phyloP scores from a whole-genome alignment of 164 flowering plant genomes.

The Akebia trifoliata region DNA sequence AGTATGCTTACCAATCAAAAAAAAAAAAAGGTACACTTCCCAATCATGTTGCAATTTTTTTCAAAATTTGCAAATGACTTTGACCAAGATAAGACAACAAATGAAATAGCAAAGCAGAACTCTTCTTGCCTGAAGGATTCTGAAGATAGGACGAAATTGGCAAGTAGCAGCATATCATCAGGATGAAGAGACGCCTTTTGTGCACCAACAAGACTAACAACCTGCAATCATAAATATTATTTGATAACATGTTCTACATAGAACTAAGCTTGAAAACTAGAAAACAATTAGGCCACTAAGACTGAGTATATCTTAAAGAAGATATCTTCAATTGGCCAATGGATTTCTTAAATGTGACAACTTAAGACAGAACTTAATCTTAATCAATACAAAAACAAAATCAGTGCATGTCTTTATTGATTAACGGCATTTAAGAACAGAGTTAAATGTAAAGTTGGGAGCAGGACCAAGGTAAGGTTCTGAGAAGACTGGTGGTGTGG shows the following conservation, averaged over 20 bases:
- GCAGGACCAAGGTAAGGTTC: too few relatives aligned
- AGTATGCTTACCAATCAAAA: neutral
- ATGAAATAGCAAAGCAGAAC: neutral
- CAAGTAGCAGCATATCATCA: slow-evolving; percentile 92
- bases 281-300: neutral
- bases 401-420: too few relatives aligned
- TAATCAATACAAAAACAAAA: too few relatives aligned
- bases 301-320: neutral
- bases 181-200: slow-evolving; percentile 98
- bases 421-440: too few relatives aligned
- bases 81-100: slow-evolving; percentile 1
- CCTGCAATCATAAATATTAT: slow-evolving; percentile 47
- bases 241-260: slow-evolving; percentile 11
- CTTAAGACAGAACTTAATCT: too few relatives aligned
- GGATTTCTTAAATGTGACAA: neutral
- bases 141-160: slow-evolving; percentile 88
- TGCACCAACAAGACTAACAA: slow-evolving; percentile 94
- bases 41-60: neutral
- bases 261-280: neutral
- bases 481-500: too few relatives aligned
- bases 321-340: too few relatives aligned
- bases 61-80: neutral
- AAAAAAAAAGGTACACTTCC: too few relatives aligned
- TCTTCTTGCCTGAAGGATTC: slow-evolving; percentile 84
- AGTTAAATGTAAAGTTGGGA: too few relatives aligned